Conservation (phyloP, 441 rosid species). For the Erodium trifolium region DNA sequence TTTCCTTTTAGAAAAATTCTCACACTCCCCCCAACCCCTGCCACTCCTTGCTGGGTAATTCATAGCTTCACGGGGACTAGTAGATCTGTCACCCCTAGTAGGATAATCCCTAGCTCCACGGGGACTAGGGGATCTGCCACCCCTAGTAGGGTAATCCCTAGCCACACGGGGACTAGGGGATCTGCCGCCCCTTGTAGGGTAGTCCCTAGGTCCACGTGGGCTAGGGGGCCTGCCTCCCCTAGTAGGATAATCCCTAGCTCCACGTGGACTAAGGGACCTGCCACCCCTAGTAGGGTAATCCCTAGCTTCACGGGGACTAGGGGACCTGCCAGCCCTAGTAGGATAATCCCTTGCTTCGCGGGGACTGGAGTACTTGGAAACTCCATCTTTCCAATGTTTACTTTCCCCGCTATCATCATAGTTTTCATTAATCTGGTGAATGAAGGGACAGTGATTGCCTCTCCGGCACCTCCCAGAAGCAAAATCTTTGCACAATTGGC, state of each 20-base stretch:
- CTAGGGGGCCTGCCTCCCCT: background rate
- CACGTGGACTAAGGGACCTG: constrained; percentile 15
- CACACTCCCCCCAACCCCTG: constrained; percentile 35
- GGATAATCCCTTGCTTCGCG: too few species aligned
- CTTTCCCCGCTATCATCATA: constrained; percentile 51
- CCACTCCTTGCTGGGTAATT: constrained; percentile 40
- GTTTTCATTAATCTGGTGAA: constrained; percentile 38
- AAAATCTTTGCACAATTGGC: constrained; percentile 57
- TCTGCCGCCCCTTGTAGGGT: background rate
- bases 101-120: background rate
- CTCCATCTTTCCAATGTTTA: constrained; percentile 40
- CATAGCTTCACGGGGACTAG: constrained; percentile 29
- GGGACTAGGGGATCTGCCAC: background rate
- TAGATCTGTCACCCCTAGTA: background rate
- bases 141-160: background rate
- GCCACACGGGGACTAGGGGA: background rate
- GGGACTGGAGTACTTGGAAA: constrained; percentile 30
- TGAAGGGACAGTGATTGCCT: constrained; percentile 49
- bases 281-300: too few species aligned
- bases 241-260: background rate
- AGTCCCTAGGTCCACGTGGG: background rate
- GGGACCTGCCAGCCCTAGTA: too few species aligned
- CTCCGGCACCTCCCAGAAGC: constrained; percentile 71
- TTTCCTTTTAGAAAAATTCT: constrained; percentile 41
- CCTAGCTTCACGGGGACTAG: too few species aligned